Percentiles rank a stretch among this genome's conserved stretches.
Evolutionary conservation across 148 eudicot genomes (phyloP).

Genomic region (Rhododendron williamsianum): DNA sequence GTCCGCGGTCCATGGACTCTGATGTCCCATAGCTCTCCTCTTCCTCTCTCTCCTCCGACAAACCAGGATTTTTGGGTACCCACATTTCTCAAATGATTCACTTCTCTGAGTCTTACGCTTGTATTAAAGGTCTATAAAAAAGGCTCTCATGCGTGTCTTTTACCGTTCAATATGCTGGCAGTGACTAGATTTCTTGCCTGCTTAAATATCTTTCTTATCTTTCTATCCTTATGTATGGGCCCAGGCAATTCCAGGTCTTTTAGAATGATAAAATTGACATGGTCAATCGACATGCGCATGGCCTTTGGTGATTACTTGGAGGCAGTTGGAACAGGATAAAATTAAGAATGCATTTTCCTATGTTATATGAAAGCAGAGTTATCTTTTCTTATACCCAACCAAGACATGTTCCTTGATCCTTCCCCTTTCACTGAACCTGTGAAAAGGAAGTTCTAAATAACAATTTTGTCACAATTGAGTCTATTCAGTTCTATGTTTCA

Average conservation of each 20-base stretch:
- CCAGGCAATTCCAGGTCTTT: background rate
- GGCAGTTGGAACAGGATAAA: background rate
- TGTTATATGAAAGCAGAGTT: background rate
- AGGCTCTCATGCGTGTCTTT: background rate
- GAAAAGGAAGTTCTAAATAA: background rate
- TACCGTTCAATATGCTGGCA: background rate
- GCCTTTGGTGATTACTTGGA: background rate
- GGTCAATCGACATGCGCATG: background rate
- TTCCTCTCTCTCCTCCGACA: constrained; percentile 15
- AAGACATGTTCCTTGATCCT: background rate
- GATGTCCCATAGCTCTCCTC: constrained; percentile 17
- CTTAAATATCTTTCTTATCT: background rate
- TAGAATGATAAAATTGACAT: background rate
- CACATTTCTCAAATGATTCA: constrained; percentile 5
- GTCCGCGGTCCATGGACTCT: constrained; percentile 21
- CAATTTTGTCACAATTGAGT: too few relatives aligned
- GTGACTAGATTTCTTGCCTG: background rate
- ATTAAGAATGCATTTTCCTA: background rate
- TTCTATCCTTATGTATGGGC: background rate
- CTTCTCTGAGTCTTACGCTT: background rate
- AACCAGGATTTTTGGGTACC: constrained; percentile 3
- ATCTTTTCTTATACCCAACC: background rate
- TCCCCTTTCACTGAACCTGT: background rate
- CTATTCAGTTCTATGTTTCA: too few relatives aligned
- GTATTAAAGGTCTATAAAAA: background rate